phyloP scores from a whole-genome alignment of 176 grass and related monocot species.

The Themeda triandra region DNA sequence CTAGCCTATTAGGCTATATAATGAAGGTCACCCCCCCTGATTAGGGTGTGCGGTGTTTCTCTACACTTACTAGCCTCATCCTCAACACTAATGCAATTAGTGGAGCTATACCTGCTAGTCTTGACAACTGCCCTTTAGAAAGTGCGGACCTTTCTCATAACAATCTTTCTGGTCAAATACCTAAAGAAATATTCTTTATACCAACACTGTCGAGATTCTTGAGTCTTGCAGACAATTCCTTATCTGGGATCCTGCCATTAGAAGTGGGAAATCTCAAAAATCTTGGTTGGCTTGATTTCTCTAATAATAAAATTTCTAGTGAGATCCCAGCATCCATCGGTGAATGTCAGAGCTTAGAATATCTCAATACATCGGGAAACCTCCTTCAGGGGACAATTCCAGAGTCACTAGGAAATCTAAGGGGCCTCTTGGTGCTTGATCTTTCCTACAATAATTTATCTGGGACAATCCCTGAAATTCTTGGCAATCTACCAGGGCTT shows the following conservation, averaged over 20 bases:
- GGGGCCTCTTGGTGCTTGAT: conserved; percentile 30
- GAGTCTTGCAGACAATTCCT: conserved; percentile 34
- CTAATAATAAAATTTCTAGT: conserved; percentile 42
- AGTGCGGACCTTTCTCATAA: conserved; percentile 35
- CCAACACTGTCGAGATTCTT: conserved; percentile 20
- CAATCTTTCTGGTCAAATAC: conserved; percentile 25
- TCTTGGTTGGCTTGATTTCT: conserved; percentile 26
- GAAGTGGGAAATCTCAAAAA: conserved; percentile 34
- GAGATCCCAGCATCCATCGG: conserved; percentile 39
- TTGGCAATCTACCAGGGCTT: conserved; percentile 8
- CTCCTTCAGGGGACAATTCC: conserved; percentile 35
- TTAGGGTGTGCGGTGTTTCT: no score
- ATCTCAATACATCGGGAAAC: conserved; percentile 39
- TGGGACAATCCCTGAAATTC: conserved; percentile 32
- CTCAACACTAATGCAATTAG: neutral
- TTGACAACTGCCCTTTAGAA: neutral
- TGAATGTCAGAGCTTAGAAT: conserved; percentile 28
- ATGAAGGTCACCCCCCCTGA: no score
- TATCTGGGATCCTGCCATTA: conserved; percentile 36
- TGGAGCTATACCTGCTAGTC: conserved; percentile 23
- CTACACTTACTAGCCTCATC: neutral
- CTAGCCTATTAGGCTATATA: no score
- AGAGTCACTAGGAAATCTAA: conserved; percentile 9
- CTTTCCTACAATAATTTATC: conserved; percentile 42
- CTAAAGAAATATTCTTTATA: conserved; percentile 43